Evolutionary conservation across 2,329 filamentous ascomycete species (phyloP).

Genomic region (Exophiala sp.): DNA sequence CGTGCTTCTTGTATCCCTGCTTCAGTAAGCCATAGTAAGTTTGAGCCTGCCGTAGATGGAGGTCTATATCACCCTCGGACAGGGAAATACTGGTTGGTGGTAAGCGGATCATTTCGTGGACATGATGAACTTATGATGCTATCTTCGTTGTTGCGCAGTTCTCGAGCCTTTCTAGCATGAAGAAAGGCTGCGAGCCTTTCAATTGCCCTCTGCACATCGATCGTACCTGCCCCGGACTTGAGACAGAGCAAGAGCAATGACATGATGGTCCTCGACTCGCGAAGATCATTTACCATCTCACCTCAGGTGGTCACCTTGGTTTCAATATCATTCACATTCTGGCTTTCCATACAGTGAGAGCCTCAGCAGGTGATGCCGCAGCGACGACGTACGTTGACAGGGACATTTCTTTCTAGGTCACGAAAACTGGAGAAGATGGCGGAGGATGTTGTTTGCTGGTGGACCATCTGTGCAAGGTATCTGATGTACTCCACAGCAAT

Average conservation of each 20-base stretch:
- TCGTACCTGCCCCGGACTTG: neutral
- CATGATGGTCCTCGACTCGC: too few species aligned
- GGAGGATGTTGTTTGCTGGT: too few species aligned
- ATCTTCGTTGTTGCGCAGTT: neutral
- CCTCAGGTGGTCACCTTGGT: too few species aligned
- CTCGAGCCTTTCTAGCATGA: neutral
- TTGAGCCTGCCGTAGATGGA: conserved; percentile 30
- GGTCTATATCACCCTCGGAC: conserved; percentile 34
- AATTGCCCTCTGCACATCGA: neutral
- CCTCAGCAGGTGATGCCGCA: too few species aligned
- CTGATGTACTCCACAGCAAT: neutral
- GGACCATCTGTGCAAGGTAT: too few species aligned
- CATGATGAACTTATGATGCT: conserved; percentile 8
- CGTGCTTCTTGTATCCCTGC: conserved; percentile 27
- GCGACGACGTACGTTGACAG: too few species aligned
- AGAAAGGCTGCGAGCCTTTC: neutral
- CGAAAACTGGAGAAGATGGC: neutral
- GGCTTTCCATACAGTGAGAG: too few species aligned
- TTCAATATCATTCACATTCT: too few species aligned
- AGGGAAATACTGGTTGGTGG: conserved; percentile 34
- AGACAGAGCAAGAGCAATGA: neutral
- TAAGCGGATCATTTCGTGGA: conserved; percentile 32
- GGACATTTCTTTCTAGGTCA: neutral
- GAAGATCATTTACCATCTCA: too few species aligned
- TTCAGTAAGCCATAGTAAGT: conserved; percentile 25